These are phyloP conservation scores for Saccharomyces cerevisiae DNA, from an alignment of 805 yeast species.

Conservation along the genomic window DNA sequence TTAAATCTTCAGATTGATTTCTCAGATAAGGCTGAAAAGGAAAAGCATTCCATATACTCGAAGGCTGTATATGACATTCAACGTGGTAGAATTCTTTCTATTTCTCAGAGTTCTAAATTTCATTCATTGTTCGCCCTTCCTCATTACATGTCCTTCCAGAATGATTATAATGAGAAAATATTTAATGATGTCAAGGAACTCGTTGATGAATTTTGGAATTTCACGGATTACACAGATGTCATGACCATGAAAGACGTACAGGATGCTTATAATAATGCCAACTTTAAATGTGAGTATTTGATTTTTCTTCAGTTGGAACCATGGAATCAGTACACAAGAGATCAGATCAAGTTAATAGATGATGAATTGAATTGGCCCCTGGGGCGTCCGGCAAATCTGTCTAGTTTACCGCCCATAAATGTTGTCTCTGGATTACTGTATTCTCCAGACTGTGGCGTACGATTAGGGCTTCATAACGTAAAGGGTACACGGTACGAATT, in stretches of 20 bases:
- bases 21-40: conserved; percentile 40
- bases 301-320: conserved; percentile 60
- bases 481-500: conserved; percentile 52
- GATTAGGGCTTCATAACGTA: conserved; percentile 34
- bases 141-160: conserved; percentile 36
- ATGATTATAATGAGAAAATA: conserved; percentile 33
- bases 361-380: conserved; percentile 61
- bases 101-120: conserved; percentile 58
- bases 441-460: conserved; percentile 83
- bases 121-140: conserved; percentile 55
- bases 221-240: conserved; percentile 36
- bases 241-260: conserved; percentile 38
- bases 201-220: conserved; percentile 37
- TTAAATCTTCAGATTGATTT: conserved; percentile 29
- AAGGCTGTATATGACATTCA: conserved; percentile 60
- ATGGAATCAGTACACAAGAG: conserved; percentile 40
- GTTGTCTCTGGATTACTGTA: conserved; percentile 55
- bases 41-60: conserved; percentile 43
- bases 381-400: conserved; percentile 63
- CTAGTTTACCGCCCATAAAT: conserved; percentile 45
- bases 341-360: conserved; percentile 56
- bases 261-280: conserved; percentile 27
- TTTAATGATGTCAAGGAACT: conserved; percentile 41
- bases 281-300: conserved; percentile 59
- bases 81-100: conserved; percentile 52